Evolutionary conservation across 345 rosid species (phyloP), one percentile per base, ranked within the genome.

Genomic region (Hibiscus trionum): DNA sequence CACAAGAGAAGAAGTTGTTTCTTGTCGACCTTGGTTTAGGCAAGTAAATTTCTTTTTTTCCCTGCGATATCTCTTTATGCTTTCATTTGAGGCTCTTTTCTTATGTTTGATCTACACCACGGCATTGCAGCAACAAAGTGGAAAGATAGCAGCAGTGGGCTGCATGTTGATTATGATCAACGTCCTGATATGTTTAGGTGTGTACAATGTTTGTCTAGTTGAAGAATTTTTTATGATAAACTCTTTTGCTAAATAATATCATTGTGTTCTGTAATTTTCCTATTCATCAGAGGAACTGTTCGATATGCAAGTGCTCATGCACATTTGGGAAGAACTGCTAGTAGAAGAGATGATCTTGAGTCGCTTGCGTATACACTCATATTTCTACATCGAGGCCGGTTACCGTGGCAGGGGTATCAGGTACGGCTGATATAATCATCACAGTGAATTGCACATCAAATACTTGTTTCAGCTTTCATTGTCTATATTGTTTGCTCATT

Each of bases 351-450:
- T 83, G 99, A 95, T 82, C 93, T 95, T 50, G 99, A 95, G 81
- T 92, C 97, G 17, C 92, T 95, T 82, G 99, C 97, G 60, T 95
- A 95, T 74, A 95, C 97, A 4, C 88, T 95, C 58, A 89, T 95
- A 75, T 95, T 95, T 72, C 92, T 95, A 61, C 96, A 89, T 72
- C 88, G 90, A 53, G 99, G 99, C 67, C 90, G 99, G 75, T 88
- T 95, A 77, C 99, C 99, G 7, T 95, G 99, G 99, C 99, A 95
- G 80, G 99, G 99, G 60, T 95, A 89, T 85, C 96, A 92, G 97
- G 99, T 90, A 77, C 14, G 24, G 55, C 67, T 67, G 16, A 61
- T 39, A 33, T 24, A 5, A 35, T 53, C 2, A 33, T 77, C 64
- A 39, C 42, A 61, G 15, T 70, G 57, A 42, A 12, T 69, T 47